phyloP scores from a whole-genome alignment of 2,329 filamentous ascomycete species.

The Hypoxylon rubiginosum region DNA sequence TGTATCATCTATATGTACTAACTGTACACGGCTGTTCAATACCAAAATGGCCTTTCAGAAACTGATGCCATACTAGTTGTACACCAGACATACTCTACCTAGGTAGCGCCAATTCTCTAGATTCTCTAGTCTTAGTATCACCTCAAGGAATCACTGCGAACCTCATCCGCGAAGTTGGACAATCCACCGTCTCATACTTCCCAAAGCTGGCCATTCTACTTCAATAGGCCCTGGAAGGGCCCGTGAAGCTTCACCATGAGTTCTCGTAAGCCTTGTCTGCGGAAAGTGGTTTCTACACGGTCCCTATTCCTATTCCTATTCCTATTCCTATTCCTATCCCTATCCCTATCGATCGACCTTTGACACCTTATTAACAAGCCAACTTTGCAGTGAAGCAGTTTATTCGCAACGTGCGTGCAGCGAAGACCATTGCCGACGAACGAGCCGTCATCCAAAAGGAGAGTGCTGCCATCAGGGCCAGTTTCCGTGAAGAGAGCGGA shows the following conservation, averaged over 20 bases:
- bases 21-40: not conserved
- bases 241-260: constrained; percentile 49
- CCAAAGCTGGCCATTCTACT: constrained; percentile 45
- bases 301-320: too few relatives aligned
- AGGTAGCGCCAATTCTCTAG: constrained; percentile 11
- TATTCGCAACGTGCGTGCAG: constrained; percentile 97
- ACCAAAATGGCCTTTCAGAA: constrained; percentile 25
- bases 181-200: constrained; percentile 7
- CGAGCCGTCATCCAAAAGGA: constrained; percentile 98
- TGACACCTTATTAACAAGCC: not conserved
- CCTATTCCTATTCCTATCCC: too few relatives aligned
- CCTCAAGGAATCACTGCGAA: constrained; percentile 11
- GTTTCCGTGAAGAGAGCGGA: constrained; percentile 96
- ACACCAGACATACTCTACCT: constrained; percentile 1
- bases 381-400: constrained; percentile 90
- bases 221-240: constrained; percentile 50
- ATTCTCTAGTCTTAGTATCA: constrained; percentile 3
- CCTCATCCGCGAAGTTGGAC: constrained; percentile 4
- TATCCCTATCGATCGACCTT: not conserved
- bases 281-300: constrained; percentile 3
- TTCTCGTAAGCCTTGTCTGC: constrained; percentile 48
- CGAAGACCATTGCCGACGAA: constrained; percentile 99
- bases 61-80: constrained; percentile 8
- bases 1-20: not conserved
- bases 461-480: constrained; percentile 96